phyloP scores from a whole-genome alignment of 202 grass and related monocot genomes.

The Miscanthus sacchariflorus region DNA sequence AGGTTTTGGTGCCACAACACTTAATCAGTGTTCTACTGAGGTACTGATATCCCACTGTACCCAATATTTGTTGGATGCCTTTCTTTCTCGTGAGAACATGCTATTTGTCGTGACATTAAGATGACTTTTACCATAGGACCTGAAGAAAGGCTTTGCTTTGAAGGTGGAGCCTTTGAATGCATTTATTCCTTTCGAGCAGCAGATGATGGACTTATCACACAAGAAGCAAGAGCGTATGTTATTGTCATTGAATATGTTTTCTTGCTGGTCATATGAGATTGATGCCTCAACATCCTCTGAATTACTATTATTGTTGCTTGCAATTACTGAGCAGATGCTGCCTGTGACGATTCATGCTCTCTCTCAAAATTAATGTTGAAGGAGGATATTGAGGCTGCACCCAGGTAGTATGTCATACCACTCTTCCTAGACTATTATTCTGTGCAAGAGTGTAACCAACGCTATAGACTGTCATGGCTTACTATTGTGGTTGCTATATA shows the following conservation, averaged over 20 bases:
- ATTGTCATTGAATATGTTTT: slow-evolving; percentile 32
- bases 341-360: slow-evolving; percentile 46
- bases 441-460: background rate
- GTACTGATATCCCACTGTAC: slow-evolving; percentile 32
- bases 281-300: slow-evolving; percentile 22
- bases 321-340: slow-evolving; percentile 44
- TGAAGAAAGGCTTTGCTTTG: slow-evolving; percentile 53
- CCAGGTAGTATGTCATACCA: slow-evolving; percentile 51
- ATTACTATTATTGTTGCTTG: slow-evolving; percentile 12
- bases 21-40: slow-evolving; percentile 38
- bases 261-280: slow-evolving; percentile 6
- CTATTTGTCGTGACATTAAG: slow-evolving; percentile 7
- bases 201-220: slow-evolving; percentile 47
- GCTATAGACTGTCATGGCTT: background rate
- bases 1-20: slow-evolving; percentile 21
- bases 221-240: slow-evolving; percentile 52
- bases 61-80: background rate
- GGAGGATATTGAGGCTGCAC: slow-evolving; percentile 52
- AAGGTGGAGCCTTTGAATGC: slow-evolving; percentile 56
- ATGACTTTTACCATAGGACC: slow-evolving; percentile 46
- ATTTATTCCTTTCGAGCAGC: slow-evolving; percentile 41
- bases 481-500: background rate
- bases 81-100: slow-evolving; percentile 14
- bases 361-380: slow-evolving; percentile 61
- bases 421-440: background rate